Conservation (phyloP, 768 basidiomycete genomes). For the Hericium coralloides region DNA sequence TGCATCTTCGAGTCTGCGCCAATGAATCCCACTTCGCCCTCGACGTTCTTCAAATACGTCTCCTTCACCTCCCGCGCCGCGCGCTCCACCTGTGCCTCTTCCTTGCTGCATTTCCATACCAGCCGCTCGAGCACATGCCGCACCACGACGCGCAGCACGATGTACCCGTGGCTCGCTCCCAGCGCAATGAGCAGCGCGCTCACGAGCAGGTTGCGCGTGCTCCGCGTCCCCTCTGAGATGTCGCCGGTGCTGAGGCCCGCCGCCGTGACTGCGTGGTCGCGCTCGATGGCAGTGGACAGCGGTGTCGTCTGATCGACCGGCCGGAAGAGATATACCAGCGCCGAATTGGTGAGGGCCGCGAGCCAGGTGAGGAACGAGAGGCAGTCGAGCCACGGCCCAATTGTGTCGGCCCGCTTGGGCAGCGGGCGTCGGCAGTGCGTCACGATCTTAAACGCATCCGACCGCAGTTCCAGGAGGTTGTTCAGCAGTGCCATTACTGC, state of each 20-base stretch:
- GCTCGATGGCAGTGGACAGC: slow-evolving; percentile 19
- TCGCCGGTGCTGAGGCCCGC: slow-evolving; percentile 4
- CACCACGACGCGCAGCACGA: slow-evolving; percentile 53
- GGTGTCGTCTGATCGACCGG: slow-evolving; percentile 28
- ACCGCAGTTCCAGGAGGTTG: slow-evolving; percentile 86
- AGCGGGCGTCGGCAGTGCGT: slow-evolving; percentile 78
- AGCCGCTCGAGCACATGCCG: slow-evolving; percentile 64
- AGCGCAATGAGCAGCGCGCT: slow-evolving; percentile 48
- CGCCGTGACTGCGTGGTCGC: slow-evolving; percentile 8
- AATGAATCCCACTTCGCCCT: slow-evolving; percentile 17
- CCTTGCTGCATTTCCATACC: slow-evolving; percentile 69
- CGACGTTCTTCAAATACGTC: slow-evolving; percentile 27
- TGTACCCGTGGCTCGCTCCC: slow-evolving; percentile 79
- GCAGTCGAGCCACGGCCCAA: slow-evolving; percentile 91
- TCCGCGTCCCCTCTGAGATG: not conserved
- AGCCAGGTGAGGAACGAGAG: slow-evolving; percentile 87
- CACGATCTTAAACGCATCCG: slow-evolving; percentile 93
- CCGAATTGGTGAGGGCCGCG: slow-evolving; percentile 78
- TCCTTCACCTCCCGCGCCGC: slow-evolving; percentile 48
- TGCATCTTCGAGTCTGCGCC: slow-evolving; percentile 15
- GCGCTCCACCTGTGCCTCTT: slow-evolving; percentile 47
- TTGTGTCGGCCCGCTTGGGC: slow-evolving; percentile 80
- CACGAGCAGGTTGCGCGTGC: slow-evolving; percentile 18
- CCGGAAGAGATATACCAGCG: slow-evolving; percentile 86
- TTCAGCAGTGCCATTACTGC: slow-evolving; percentile 79